phyloP scores from a whole-genome alignment of 2,329 filamentous ascomycete genomes.

The Chrysoporthe puriensis region DNA sequence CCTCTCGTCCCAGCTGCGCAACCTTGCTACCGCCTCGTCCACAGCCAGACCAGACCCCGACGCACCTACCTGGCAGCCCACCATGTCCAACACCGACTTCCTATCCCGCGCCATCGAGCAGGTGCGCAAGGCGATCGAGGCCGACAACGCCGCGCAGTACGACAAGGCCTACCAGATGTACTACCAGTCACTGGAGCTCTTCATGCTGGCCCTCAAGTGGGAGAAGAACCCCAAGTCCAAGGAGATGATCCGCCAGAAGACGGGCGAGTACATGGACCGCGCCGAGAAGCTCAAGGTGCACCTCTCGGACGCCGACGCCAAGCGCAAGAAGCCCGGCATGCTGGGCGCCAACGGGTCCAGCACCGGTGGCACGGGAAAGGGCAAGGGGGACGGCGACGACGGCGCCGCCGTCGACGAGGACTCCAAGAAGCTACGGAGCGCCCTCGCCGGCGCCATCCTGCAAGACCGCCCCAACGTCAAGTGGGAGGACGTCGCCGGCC shows the following conservation, averaged over 20 bases:
- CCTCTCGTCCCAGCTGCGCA: background rate
- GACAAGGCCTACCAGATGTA: conserved; percentile 96
- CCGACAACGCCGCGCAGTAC: conserved; percentile 94
- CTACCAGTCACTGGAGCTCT: conserved; percentile 93
- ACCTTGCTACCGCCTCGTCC: background rate
- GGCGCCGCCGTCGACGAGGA: conserved; percentile 80
- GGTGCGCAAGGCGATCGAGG: conserved; percentile 96
- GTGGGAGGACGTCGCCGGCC: conserved; percentile 96
- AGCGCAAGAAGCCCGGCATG: conserved; percentile 71
- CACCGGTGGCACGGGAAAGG: conserved; percentile 64
- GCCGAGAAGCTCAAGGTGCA: conserved; percentile 97
- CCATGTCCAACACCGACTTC: conserved; percentile 96
- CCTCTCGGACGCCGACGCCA: conserved; percentile 72
- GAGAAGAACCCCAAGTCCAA: conserved; percentile 98
- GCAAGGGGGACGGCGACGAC: conserved; percentile 52
- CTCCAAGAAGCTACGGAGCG: conserved; percentile 90
- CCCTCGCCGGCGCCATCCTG: conserved; percentile 87
- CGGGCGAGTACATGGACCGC: conserved; percentile 96
- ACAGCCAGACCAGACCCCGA: background rate
- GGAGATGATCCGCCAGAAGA: conserved; percentile 95
- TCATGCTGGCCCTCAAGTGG: conserved; percentile 99
- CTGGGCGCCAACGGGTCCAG: conserved; percentile 74
- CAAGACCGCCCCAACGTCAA: conserved; percentile 94
- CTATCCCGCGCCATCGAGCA: conserved; percentile 94
- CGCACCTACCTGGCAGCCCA: conserved; percentile 34